Evolutionary conservation across 176 grass and related monocot genomes (phyloP).

Genomic region (Oryza meridionalis): DNA sequence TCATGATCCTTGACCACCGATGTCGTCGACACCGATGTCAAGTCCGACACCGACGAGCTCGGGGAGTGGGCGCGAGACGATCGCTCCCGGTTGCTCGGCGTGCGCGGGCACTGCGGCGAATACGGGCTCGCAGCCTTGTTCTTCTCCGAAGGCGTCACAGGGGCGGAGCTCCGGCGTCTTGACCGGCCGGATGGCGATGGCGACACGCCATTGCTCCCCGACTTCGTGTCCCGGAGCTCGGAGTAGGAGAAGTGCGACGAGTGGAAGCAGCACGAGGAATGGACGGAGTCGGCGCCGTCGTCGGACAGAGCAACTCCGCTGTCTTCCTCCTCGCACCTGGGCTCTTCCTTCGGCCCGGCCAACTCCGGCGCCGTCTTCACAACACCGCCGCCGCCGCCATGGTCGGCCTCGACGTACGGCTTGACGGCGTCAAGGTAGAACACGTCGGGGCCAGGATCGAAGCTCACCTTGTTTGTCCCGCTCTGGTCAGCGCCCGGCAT

Average conservation of each 20-base stretch:
- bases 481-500: slow-evolving; percentile 23
- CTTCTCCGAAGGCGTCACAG: slow-evolving; percentile 41
- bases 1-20: slow-evolving; percentile 11
- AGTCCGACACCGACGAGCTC: slow-evolving; percentile 38
- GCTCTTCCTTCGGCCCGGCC: background rate
- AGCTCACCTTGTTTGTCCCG: slow-evolving; percentile 77
- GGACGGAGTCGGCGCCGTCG: slow-evolving; percentile 68
- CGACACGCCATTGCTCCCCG: slow-evolving; percentile 16
- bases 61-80: slow-evolving; percentile 17
- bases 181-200: slow-evolving; percentile 41
- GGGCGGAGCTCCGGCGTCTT: slow-evolving; percentile 38
- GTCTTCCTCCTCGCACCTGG: slow-evolving; percentile 34
- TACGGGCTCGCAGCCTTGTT: background rate
- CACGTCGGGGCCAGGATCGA: slow-evolving; percentile 67
- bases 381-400: background rate
- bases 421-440: slow-evolving; percentile 77
- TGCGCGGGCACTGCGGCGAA: slow-evolving; percentile 41
- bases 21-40: background rate
- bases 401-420: slow-evolving; percentile 53
- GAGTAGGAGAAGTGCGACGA: slow-evolving; percentile 53
- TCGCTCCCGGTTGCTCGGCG: slow-evolving; percentile 34
- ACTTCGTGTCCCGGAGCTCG: slow-evolving; percentile 45
- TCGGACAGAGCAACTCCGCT: slow-evolving; percentile 26
- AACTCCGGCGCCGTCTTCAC: slow-evolving; percentile 15
- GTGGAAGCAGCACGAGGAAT: slow-evolving; percentile 66